phyloP scores from a whole-genome alignment of 352 stramenopile genomes.

The Blastocystis sp. region DNA sequence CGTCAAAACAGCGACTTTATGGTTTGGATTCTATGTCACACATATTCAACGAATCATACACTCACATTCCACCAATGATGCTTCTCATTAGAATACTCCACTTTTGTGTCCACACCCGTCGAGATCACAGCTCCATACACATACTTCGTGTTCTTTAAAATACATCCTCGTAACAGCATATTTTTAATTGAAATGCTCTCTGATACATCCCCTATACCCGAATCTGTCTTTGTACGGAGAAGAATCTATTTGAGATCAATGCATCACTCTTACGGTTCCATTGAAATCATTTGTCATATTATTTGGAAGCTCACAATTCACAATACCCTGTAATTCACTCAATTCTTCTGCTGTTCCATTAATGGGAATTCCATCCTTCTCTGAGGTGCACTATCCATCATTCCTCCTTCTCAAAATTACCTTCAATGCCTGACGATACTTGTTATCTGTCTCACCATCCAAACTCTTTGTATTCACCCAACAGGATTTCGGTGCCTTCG shows the following conservation, averaged over 20 bases:
- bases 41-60: background rate
- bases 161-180: constrained; percentile 80
- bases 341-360: background rate
- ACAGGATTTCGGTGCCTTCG: constrained; percentile 70
- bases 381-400: constrained; percentile 31
- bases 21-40: background rate
- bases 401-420: constrained; percentile 47
- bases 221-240: constrained; percentile 68
- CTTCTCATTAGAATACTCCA: constrained; percentile 72
- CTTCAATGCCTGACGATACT: constrained; percentile 66
- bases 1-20: constrained; percentile 70
- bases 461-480: constrained; percentile 86
- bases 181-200: constrained; percentile 72
- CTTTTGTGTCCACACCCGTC: constrained; percentile 84
- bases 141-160: constrained; percentile 84
- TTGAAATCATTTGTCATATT: constrained; percentile 69
- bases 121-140: constrained; percentile 82
- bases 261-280: constrained; percentile 69
- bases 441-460: constrained; percentile 87
- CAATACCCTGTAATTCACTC: constrained; percentile 68
- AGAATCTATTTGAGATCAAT: constrained; percentile 79
- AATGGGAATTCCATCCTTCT: background rate
- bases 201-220: constrained; percentile 69
- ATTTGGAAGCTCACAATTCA: constrained; percentile 77
- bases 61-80: constrained; percentile 37